Percentiles rank a stretch among this genome's conserved stretches.
These are phyloP conservation scores for Corynespora cassiicola DNA, from an alignment of 2,329 filamentous ascomycete genomes.

Conservation along the genomic window DNA sequence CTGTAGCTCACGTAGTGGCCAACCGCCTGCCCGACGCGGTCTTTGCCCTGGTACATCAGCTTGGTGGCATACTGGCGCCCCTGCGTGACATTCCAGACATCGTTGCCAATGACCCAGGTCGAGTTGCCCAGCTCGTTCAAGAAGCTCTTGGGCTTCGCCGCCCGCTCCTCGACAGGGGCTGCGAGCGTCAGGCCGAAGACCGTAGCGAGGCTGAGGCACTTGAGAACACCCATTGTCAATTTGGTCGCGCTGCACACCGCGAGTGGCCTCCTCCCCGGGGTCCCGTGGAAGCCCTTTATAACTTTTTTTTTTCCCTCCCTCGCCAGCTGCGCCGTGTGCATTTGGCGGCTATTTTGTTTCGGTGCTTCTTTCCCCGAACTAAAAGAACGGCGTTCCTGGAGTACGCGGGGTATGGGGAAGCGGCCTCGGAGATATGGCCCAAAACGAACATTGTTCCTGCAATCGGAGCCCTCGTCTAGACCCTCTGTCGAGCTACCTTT, in stretches of 20 bases:
- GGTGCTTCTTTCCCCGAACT: conserved; percentile 10
- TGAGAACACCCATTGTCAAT: conserved; percentile 21
- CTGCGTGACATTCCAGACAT: conserved; percentile 52
- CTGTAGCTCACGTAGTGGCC: conserved; percentile 56
- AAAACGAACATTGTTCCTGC: conserved; percentile 11
- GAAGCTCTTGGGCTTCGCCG: conserved; percentile 37
- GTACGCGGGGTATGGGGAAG: conserved; percentile 11
- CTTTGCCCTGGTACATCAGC: conserved; percentile 50
- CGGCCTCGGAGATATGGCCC: background rate
- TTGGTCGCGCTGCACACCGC: too few relatives aligned
- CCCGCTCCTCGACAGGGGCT: conserved; percentile 25
- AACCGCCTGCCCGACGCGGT: conserved; percentile 49
- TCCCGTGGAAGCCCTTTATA: background rate
- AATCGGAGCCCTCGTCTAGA: too few relatives aligned
- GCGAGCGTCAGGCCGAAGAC: conserved; percentile 17
- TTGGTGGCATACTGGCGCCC: conserved; percentile 47
- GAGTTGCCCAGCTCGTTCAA: conserved; percentile 39
- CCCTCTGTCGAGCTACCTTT: too few relatives aligned
- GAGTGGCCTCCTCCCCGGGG: too few relatives aligned
- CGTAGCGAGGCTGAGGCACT: conserved; percentile 21
- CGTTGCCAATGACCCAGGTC: conserved; percentile 49
- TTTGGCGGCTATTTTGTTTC: conserved; percentile 3
- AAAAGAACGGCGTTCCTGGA: background rate
- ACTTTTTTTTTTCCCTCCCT: conserved; percentile 6
- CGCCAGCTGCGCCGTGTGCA: background rate